Base-by-base conservation (phyloP, 2,329 filamentous ascomycete species). In the Beauveria rudraprayagi region DNA sequence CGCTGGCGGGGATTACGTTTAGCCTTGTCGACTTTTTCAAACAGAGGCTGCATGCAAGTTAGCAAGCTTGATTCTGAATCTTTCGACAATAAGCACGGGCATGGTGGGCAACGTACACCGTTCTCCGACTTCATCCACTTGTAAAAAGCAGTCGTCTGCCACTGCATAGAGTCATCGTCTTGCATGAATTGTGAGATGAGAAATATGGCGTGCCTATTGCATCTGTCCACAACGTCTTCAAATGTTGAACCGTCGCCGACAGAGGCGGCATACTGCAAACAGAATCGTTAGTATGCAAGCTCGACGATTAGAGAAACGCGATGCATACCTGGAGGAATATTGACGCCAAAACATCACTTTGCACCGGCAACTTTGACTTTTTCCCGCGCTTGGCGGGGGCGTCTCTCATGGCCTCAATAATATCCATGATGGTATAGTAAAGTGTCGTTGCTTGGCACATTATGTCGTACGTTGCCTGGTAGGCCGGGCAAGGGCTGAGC, bases 391-490 rank as follows among this genome's bases (percentile, higher is more conserved):
- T 44, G 70, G 73, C 3, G 30, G 30, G 10, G 30, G 68, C 66
- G 26, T 69, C 64, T 28, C 68, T 70, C 5, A 65, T 69, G 11
- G 68, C 64, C 43, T 68, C 72, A 66, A 88, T 87, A 10, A 82
- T 77, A 58, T 85, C 82, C 46, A 83, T 75, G 3, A 89, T 70
- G 58, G 79, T 80, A 69, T 89, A 89, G 65, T 90, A 82, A 22
- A 90, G 73, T 9, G 79, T 77, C 14, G 89, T 81, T 1, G 84
- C 86, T 69, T 88, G 80, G 56, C 81, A 78, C 78, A 89, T 88
- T 53, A 79, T 76, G 34, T 80, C 72, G 70, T 82, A 86, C 30
- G 83, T 83, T 6, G 72, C 66, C 56, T 75, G 73, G 70, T 90
- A 92, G 2, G 73, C 70, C 10, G 75, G 68, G n/a, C 81, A 76